Conservation (phyloP, 495 filamentous ascomycete species). For the Lasiosphaeria miniovina region DNA sequence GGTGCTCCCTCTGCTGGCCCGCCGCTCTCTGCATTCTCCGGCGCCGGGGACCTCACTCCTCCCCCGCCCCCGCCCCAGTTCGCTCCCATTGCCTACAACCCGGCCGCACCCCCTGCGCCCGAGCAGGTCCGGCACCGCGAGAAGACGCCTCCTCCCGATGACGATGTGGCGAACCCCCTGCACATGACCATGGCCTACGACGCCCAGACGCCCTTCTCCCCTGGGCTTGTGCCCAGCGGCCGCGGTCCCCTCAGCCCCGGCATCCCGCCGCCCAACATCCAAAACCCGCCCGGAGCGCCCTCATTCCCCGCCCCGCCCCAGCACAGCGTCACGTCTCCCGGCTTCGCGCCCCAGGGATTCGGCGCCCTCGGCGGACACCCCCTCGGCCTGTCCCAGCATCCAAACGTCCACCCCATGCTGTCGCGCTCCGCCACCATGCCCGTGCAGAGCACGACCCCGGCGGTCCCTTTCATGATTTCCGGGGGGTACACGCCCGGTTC, state of each 20-base stretch:
- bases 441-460: constrained; percentile 6
- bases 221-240: constrained; percentile 38
- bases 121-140: constrained; percentile 81
- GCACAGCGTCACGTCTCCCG: constrained; percentile 37
- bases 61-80: constrained; percentile 46
- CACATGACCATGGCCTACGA: constrained; percentile 66
- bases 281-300: constrained; percentile 36
- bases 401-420: constrained; percentile 34
- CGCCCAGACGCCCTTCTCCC: constrained; percentile 48
- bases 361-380: constrained; percentile 36
- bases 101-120: constrained; percentile 79
- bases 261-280: constrained; percentile 33
- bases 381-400: constrained; percentile 30
- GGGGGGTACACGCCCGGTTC: constrained; percentile 18
- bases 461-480: too few relatives aligned
- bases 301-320: constrained; percentile 39
- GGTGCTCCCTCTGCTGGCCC: constrained; percentile 36
- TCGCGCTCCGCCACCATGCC: constrained; percentile 45
- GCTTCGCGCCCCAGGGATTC: constrained; percentile 38
- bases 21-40: constrained; percentile 34
- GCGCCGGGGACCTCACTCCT: constrained; percentile 18
- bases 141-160: constrained; percentile 83
- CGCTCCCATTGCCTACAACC: constrained; percentile 85
- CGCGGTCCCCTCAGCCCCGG: constrained; percentile 34
- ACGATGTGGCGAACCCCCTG: constrained; percentile 66